Percentiles rank a stretch among this genome's conserved stretches.
These are phyloP conservation scores for Nymphaea thermarum DNA, from an alignment of 164 flowering plant genomes.

Conservation along the genomic window DNA sequence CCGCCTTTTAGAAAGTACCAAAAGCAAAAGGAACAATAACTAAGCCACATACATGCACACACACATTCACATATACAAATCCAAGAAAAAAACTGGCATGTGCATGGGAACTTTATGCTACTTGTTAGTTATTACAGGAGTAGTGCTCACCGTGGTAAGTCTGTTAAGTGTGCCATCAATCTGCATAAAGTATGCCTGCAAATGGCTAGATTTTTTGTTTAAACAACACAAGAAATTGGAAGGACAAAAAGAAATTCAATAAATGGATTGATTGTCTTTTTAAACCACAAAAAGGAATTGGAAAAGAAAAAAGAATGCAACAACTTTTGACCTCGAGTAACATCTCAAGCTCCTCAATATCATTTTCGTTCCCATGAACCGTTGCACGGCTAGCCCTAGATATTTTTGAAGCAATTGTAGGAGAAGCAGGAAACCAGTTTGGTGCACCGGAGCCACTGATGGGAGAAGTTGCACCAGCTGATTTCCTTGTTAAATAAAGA, in stretches of 20 bases:
- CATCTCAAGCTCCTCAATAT: conserved; percentile 96
- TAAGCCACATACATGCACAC: too few relatives aligned
- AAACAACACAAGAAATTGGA: background rate
- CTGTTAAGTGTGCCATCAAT: conserved; percentile 90
- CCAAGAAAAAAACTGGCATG: too few relatives aligned
- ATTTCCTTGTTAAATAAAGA: conserved; percentile 79
- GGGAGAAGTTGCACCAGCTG: conserved; percentile 51
- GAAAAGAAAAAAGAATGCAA: background rate
- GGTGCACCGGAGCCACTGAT: conserved; percentile 49
- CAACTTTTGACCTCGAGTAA: conserved; percentile 60
- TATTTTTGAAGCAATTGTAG: conserved; percentile 60
- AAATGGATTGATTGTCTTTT: background rate
- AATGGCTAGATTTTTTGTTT: background rate
- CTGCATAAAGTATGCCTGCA: conserved; percentile 98
- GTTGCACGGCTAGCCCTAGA: conserved; percentile 79
- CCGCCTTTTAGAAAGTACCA: too few relatives aligned
- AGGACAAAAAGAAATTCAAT: too few relatives aligned
- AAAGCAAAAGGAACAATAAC: too few relatives aligned
- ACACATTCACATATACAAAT: too few relatives aligned
- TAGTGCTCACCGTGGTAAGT: conserved; percentile 62
- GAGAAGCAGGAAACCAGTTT: conserved; percentile 67
- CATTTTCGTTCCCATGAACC: conserved; percentile 74
- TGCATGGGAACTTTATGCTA: too few relatives aligned
- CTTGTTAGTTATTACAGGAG: background rate
- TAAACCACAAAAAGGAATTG: background rate